Conservation (phyloP, 352 stramenopile genomes). For the Pythium sukuiense region DNA sequence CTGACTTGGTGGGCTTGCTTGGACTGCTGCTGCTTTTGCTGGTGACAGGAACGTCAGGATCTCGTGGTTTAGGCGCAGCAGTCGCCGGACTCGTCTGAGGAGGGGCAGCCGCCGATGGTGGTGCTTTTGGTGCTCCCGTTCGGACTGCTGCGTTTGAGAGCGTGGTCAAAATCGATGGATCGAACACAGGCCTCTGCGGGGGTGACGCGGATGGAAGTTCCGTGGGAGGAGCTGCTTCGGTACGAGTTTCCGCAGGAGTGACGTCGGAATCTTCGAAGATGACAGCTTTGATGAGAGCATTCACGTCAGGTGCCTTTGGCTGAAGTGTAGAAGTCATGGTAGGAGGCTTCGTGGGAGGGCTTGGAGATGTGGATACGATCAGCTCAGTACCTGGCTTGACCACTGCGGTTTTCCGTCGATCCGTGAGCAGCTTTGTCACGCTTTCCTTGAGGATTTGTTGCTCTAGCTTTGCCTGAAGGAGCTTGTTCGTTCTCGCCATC, state of each 20-base stretch:
- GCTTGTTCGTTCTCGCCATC: slow-evolving; percentile 57
- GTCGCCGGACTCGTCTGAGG: slow-evolving; percentile 5
- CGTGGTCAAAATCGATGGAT: neutral
- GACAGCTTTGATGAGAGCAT: slow-evolving; percentile 20
- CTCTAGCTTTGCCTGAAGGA: slow-evolving; percentile 59
- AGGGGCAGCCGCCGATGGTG: neutral
- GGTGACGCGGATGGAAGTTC: neutral
- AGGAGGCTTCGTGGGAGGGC: neutral
- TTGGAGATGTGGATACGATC: neutral
- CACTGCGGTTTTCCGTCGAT: slow-evolving; percentile 25
- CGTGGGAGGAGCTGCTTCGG: neutral
- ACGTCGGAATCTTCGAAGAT: slow-evolving; percentile 24
- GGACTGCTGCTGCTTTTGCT: neutral
- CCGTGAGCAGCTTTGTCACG: slow-evolving; percentile 29
- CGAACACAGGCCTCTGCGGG: neutral
- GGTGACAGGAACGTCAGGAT: neutral
- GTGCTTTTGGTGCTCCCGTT: neutral
- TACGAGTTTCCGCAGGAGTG: neutral
- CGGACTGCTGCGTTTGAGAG: neutral
- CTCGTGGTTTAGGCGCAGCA: slow-evolving; percentile 6
- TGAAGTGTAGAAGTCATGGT: neutral
- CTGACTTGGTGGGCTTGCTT: slow-evolving; percentile 2
- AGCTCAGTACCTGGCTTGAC: slow-evolving; percentile 1
- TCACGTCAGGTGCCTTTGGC: neutral
- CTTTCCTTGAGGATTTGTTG: slow-evolving; percentile 70